A percentile compares a stretch with the other conserved stretches of the same genome.
These are phyloP conservation scores for Vararia minispora DNA, from an alignment of 768 basidiomycete species.

Conservation along the genomic window DNA sequence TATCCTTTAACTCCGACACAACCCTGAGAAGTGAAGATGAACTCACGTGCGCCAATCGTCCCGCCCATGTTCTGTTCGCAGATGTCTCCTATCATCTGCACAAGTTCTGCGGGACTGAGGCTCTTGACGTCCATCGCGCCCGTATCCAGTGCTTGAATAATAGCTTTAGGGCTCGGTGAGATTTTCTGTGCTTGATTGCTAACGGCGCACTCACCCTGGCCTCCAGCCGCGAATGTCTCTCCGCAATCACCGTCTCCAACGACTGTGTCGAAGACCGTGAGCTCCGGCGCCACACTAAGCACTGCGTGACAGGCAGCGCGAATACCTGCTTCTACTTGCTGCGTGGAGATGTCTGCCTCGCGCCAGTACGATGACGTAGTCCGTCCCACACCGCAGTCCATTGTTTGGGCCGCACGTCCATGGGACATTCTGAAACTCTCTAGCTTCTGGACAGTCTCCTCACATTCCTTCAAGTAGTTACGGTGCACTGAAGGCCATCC, in stretches of 20 bases:
- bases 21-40: not conserved
- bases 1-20: not conserved
- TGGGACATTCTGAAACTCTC: no score
- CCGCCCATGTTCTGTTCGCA: constrained; percentile 45
- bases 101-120: constrained; percentile 15
- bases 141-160: constrained; percentile 23
- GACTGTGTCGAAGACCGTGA: constrained; percentile 50
- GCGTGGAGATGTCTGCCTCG: constrained; percentile 4
- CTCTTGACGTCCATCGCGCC: constrained; percentile 15
- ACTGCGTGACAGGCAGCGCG: constrained; percentile 30
- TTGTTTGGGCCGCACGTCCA: no score
- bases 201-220: constrained; percentile 18
- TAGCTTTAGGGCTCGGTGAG: constrained; percentile 15
- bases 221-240: constrained; percentile 42
- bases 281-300: constrained; percentile 33
- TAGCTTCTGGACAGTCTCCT: not conserved
- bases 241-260: constrained; percentile 59
- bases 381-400: not conserved
- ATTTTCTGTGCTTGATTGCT: not conserved
- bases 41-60: constrained; percentile 38
- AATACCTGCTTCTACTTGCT: constrained; percentile 21
- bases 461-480: not conserved
- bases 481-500: constrained; percentile 17
- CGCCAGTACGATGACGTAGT: constrained; percentile 1
- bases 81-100: constrained; percentile 26